Conservation (phyloP, 73 alveolate species). For the Uronychia binucleata region DNA sequence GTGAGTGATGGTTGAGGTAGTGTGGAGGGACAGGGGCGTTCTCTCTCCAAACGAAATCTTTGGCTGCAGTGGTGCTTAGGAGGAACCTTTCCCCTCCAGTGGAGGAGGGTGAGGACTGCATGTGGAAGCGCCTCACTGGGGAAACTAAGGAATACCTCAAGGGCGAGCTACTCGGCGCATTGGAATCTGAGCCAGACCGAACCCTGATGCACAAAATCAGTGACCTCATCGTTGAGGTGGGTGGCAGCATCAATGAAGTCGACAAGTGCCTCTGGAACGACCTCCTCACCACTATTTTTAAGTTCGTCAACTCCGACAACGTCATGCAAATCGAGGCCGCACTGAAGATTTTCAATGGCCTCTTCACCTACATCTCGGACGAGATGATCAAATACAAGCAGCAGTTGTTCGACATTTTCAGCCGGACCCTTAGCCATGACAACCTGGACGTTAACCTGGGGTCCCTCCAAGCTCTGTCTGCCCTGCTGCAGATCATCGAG, state of each 20-base stretch:
- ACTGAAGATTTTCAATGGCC: constrained; percentile 59
- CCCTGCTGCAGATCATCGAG: constrained; percentile 60
- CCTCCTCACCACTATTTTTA: constrained; percentile 36
- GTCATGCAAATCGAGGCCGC: constrained; percentile 64
- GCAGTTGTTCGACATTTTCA: constrained; percentile 53
- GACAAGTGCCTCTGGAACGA: constrained; percentile 46
- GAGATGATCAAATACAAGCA: constrained; percentile 40
- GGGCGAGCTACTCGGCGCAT: constrained; percentile 47
- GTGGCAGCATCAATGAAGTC: constrained; percentile 52
- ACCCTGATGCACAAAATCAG: constrained; percentile 61
- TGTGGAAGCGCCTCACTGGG: constrained; percentile 62
- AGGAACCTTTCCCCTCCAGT: constrained; percentile 54
- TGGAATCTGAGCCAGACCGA: constrained; percentile 49
- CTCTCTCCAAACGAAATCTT: constrained; percentile 48
- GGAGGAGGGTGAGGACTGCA: constrained; percentile 44
- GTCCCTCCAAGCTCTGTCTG: constrained; percentile 54
- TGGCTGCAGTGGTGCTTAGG: constrained; percentile 71
- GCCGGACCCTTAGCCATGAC: constrained; percentile 41
- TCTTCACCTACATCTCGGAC: constrained; percentile 51
- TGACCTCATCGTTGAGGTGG: constrained; percentile 77
- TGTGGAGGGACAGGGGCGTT: too few relatives aligned
- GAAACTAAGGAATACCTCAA: constrained; percentile 59
- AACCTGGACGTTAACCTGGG: constrained; percentile 40
- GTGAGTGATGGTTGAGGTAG: too few relatives aligned
- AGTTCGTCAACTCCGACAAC: constrained; percentile 54